Conservation (phyloP, 2,329 filamentous ascomycete species). For the Ophiostoma populinum region DNA sequence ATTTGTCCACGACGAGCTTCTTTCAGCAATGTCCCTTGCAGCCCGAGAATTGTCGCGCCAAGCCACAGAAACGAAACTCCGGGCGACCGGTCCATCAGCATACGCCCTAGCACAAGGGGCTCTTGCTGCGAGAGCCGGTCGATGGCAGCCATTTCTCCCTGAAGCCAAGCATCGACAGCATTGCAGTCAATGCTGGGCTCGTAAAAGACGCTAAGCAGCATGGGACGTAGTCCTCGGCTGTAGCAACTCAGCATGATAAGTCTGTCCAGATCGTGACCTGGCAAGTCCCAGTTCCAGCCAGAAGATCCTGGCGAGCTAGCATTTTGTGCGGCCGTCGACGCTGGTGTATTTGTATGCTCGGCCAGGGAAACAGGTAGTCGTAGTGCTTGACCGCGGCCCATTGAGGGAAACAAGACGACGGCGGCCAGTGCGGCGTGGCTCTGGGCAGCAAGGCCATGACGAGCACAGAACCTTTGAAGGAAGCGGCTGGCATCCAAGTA, state of each 20-base stretch:
- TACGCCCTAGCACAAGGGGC: slow-evolving; percentile 11
- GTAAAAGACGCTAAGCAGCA: slow-evolving; percentile 16
- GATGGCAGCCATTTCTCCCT: slow-evolving; percentile 15
- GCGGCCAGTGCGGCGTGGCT: slow-evolving; percentile 13
- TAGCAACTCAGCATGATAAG: slow-evolving; percentile 15
- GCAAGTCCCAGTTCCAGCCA: neutral
- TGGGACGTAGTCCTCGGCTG: slow-evolving; percentile 12
- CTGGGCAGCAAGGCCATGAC: slow-evolving; percentile 12
- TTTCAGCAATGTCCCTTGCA: slow-evolving; percentile 10
- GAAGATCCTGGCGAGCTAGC: neutral
- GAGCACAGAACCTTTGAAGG: slow-evolving; percentile 12
- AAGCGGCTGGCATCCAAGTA: slow-evolving; percentile 11
- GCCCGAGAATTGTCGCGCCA: slow-evolving; percentile 13
- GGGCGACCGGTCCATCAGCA: slow-evolving; percentile 14
- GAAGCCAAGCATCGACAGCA: slow-evolving; percentile 15
- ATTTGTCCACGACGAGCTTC: slow-evolving; percentile 14
- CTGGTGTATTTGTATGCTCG: neutral
- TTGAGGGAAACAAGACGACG: slow-evolving; percentile 13
- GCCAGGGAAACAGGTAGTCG: slow-evolving; percentile 6
- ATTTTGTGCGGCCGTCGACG: no score
- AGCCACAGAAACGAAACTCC: slow-evolving; percentile 15
- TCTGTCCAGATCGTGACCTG: slow-evolving; percentile 8
- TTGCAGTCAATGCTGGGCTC: slow-evolving; percentile 16
- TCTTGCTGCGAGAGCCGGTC: slow-evolving; percentile 9
- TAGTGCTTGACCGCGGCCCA: slow-evolving; percentile 4